Conservation (phyloP, 2,329 filamentous ascomycete species). For the Trichocomaceae sp. region DNA sequence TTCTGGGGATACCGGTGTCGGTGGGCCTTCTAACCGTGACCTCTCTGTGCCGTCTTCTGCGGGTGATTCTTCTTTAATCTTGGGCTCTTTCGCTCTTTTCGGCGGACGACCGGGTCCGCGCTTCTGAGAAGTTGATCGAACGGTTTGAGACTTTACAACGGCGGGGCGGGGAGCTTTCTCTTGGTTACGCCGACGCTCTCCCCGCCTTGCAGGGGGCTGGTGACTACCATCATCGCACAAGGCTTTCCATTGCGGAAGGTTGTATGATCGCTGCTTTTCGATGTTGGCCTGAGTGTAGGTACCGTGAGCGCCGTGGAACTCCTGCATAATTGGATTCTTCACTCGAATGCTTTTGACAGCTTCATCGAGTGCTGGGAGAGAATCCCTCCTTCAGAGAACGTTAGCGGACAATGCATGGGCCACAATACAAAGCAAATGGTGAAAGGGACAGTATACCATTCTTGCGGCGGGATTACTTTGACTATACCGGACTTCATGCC, state of each 20-base stretch:
- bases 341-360: constrained; percentile 86
- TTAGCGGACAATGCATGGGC: not conserved
- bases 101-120: constrained; percentile 32
- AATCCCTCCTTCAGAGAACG: constrained; percentile 49
- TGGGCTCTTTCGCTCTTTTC: constrained; percentile 32
- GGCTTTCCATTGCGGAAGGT: constrained; percentile 89
- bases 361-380: constrained; percentile 71
- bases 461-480: constrained; percentile 85
- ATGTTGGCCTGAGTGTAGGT: constrained; percentile 97
- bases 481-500: constrained; percentile 97
- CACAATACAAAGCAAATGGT: not conserved
- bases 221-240: constrained; percentile 93
- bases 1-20: constrained; percentile 49
- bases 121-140: constrained; percentile 43
- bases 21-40: constrained; percentile 42
- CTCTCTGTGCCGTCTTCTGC: constrained; percentile 32
- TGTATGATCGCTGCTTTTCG: constrained; percentile 91
- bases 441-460: constrained; percentile 60
- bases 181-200: constrained; percentile 49
- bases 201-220: constrained; percentile 84
- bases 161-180: constrained; percentile 39
- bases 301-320: constrained; percentile 92
- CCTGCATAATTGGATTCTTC: constrained; percentile 95
- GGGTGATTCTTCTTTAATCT: constrained; percentile 33
- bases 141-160: constrained; percentile 28